These are phyloP conservation scores for Plectosphaerella cucumerina DNA, from an alignment of 2,329 filamentous ascomycete species.

Conservation along the genomic window DNA sequence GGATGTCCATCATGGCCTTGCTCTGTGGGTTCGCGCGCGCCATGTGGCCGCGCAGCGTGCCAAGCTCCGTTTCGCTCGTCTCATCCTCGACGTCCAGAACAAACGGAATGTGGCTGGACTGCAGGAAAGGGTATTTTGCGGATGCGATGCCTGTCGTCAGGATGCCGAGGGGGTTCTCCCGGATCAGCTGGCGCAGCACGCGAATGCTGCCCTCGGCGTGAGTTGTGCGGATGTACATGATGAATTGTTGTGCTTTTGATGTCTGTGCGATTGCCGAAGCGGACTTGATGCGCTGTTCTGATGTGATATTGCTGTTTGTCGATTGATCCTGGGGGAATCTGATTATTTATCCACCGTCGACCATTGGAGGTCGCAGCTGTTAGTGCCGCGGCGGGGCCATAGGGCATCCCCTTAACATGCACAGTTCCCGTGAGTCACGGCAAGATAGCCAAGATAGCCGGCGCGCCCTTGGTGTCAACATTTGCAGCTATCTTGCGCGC, in stretches of 20 bases:
- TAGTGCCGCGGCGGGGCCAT: no score
- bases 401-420: no score
- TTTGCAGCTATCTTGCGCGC: no score
- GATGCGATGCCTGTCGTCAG: constrained; percentile 59
- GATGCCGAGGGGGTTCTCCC: constrained; percentile 56
- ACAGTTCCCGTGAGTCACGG: no score
- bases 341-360: no score
- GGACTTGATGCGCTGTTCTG: no score
- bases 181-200: constrained; percentile 51
- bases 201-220: constrained; percentile 48
- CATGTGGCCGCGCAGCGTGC: constrained; percentile 55
- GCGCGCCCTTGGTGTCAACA: no score
- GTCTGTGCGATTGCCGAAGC: background rate
- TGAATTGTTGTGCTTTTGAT: background rate
- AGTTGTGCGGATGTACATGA: constrained; percentile 53
- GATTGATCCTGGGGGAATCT: no score
- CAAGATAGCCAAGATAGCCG: no score
- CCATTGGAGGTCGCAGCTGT: no score
- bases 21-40: constrained; percentile 60
- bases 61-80: constrained; percentile 32
- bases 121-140: constrained; percentile 42
- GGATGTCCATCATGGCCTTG: constrained; percentile 53
- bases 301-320: no score
- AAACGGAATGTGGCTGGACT: constrained; percentile 58
- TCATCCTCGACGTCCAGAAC: constrained; percentile 47